Evolutionary conservation across 106 monocot genomes (phyloP).

Genomic region (Phalaenopsis equestris): DNA sequence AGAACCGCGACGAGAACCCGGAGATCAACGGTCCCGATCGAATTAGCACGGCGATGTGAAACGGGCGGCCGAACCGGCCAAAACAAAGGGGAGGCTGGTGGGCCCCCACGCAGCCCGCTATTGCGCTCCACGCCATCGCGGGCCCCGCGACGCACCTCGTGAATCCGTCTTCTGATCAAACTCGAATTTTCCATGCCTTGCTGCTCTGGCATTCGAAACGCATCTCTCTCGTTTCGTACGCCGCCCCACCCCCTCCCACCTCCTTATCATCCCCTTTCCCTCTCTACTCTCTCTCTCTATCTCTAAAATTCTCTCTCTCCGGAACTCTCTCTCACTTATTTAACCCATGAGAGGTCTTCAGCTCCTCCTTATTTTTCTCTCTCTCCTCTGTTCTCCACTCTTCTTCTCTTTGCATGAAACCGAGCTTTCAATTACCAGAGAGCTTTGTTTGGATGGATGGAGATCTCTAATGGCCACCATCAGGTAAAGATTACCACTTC

Average conservation of each 20-base stretch:
- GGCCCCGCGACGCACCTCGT: not conserved
- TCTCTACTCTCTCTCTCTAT: slow-evolving; percentile 10
- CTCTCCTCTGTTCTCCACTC: not conserved
- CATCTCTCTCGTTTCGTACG: slow-evolving; percentile 3
- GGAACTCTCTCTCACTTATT: not conserved
- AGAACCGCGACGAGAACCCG: not conserved
- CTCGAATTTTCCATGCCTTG: slow-evolving; percentile 26
- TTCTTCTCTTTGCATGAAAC: not conserved
- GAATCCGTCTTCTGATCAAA: not conserved
- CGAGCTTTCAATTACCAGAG: not conserved
- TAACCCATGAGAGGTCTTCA: not conserved
- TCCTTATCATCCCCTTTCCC: not conserved
- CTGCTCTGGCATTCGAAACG: not conserved
- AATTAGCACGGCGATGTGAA: not conserved
- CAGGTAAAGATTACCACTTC: slow-evolving; percentile 15
- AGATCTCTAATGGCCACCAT: slow-evolving; percentile 23
- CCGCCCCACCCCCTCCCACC: not conserved
- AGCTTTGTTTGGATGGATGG: slow-evolving; percentile 27
- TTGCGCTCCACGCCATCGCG: slow-evolving; percentile 9
- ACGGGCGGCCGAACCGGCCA: not conserved
- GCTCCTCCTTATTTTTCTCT: not conserved
- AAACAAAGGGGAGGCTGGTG: not conserved
- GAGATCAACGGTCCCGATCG: not conserved
- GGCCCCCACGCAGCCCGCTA: not conserved
- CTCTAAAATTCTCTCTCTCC: not conserved